These are phyloP conservation scores for Debaryomyces singareniensis DNA, from an alignment of 1,139 yeast genomes.

Conservation along the genomic window DNA sequence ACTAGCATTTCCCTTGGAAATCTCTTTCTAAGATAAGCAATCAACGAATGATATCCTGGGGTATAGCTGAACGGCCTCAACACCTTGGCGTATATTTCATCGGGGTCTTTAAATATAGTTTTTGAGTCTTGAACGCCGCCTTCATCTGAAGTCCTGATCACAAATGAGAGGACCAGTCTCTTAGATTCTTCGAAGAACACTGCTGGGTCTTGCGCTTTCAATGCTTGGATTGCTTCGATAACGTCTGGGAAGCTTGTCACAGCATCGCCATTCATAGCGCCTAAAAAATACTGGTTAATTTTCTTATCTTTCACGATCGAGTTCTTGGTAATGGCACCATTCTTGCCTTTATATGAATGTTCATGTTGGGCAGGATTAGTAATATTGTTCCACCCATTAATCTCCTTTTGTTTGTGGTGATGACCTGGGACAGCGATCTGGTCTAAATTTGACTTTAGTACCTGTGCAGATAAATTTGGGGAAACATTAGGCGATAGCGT, in stretches of 20 bases:
- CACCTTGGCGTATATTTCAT: conserved; percentile 73
- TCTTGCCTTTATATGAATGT: conserved; percentile 6
- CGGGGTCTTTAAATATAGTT: conserved; percentile 53
- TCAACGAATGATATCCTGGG: conserved; percentile 80
- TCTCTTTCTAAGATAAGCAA: conserved; percentile 64
- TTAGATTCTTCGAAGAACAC: conserved; percentile 34
- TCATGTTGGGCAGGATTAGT: conserved; percentile 9
- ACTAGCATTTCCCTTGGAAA: conserved; percentile 68
- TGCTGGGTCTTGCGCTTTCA: conserved; percentile 35
- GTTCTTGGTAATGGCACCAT: conserved; percentile 1
- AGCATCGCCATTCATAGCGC: conserved; percentile 32
- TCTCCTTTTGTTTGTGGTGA: not conserved
- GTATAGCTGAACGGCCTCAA: conserved; percentile 79
- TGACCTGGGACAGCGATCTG: conserved; percentile 8
- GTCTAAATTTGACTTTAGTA: not conserved
- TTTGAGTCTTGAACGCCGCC: conserved; percentile 12
- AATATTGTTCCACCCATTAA: conserved; percentile 7
- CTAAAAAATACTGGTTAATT: conserved; percentile 57
- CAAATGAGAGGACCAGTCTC: conserved; percentile 45
- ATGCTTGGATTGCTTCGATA: conserved; percentile 40
- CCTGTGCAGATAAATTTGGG: not conserved
- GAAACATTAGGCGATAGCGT: conserved; percentile 22
- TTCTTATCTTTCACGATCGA: conserved; percentile 25
- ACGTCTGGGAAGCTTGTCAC: conserved; percentile 49
- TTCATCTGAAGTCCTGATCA: conserved; percentile 45